Evolutionary conservation across 306 rosid species (phyloP), one percentile per base, ranked within the genome.

Genomic region (Cicer arietinum): DNA sequence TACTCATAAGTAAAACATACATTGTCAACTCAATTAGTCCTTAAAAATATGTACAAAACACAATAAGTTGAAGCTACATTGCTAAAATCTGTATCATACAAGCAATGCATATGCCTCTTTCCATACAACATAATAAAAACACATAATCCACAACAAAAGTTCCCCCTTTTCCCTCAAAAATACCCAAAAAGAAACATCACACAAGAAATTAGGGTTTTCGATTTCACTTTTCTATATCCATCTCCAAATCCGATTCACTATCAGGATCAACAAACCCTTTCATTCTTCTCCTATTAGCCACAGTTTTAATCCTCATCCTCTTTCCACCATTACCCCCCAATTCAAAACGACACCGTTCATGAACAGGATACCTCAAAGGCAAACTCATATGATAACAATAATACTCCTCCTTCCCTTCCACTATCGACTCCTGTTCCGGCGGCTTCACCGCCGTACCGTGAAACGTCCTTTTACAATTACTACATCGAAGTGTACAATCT

Each of bases 401-500:
- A 51, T 90, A 92, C 74, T 82, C 80, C 8, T 86, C 89, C 50
- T 90, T 82, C 30, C 94, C 92, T 4, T 60, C 72, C 68, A 83
- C 86, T 42, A 82, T 6, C 1, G 80, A 72, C 20, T 77, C 84
- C 46, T 78, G 70, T 6, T 59, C 20, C 47, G 95, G 92, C 6
- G 84, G 77, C 51, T 44, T 73, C 50, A 92, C 89, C 66, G 77
- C 79, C n/a, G 76, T 82, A 17, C 91, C 98, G 9, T 89, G 96
- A 73, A 88, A 90, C 1, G 86, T 84, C 25, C n/a, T 82, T 79
- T 10, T 8, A 74, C 98, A 89, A 8, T 81, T 81, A 57, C 70
- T 82, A 37, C 98, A 93, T 13, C 90, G 77, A 37, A 93, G 45
- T 11, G 89, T 59, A 67, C 84, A 89, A 2, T 77, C 97, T 62